These are phyloP conservation scores for Nigrograna mackinnonii DNA, from an alignment of 2,329 filamentous ascomycete species.

Conservation along the genomic window DNA sequence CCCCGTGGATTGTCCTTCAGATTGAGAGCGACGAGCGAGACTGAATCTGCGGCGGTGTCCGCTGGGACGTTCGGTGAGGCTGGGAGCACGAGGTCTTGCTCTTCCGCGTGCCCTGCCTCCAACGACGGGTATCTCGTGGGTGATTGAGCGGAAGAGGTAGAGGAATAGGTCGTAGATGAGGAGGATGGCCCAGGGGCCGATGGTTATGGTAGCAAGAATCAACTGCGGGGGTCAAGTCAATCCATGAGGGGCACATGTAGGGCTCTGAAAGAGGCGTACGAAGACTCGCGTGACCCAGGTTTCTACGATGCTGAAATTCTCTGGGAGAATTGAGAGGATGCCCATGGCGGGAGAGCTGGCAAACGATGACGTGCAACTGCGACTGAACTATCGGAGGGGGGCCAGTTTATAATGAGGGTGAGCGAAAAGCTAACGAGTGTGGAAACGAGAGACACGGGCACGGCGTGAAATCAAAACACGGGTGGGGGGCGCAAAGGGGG, in stretches of 20 bases:
- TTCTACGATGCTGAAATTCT: slow-evolving; percentile 60
- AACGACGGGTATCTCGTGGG: slow-evolving; percentile 62
- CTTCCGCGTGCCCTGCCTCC: slow-evolving; percentile 65
- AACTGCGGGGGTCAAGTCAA: slow-evolving; percentile 51
- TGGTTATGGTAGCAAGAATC: slow-evolving; percentile 61
- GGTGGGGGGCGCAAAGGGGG: too few relatives aligned
- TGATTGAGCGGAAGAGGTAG: slow-evolving; percentile 62
- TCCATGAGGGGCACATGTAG: not conserved
- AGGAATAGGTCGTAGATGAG: slow-evolving; percentile 67
- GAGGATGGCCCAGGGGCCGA: slow-evolving; percentile 64
- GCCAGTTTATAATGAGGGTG: too few relatives aligned
- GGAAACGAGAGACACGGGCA: too few relatives aligned
- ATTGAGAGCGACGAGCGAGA: slow-evolving; percentile 34
- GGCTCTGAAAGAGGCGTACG: slow-evolving; percentile 47
- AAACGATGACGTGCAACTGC: too few relatives aligned
- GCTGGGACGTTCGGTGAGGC: slow-evolving; percentile 60
- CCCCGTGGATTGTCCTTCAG: slow-evolving; percentile 22
- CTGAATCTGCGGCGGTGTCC: slow-evolving; percentile 52
- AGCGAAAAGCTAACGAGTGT: too few relatives aligned
- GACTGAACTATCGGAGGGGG: too few relatives aligned
- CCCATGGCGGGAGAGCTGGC: slow-evolving; percentile 54
- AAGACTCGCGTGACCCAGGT: slow-evolving; percentile 66
- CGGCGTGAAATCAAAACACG: too few relatives aligned
- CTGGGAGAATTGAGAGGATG: slow-evolving; percentile 67
- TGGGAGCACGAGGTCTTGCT: slow-evolving; percentile 64